phyloP scores from a whole-genome alignment of 2,329 filamentous ascomycete species.

The Aspergillus spinulosporus region DNA sequence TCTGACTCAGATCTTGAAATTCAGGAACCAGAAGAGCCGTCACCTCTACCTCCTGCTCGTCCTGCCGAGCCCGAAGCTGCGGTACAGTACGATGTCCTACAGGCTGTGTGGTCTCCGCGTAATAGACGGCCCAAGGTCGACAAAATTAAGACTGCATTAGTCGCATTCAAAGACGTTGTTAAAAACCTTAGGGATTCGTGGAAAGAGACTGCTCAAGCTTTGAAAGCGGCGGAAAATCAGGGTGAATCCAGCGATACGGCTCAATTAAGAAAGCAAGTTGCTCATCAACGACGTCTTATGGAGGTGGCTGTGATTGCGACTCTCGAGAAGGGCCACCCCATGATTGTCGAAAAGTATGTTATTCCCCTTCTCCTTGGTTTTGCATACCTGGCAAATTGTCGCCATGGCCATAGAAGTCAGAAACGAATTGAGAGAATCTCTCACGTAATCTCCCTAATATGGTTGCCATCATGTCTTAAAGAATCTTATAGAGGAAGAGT shows the following conservation, averaged over 20 bases:
- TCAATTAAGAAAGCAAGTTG: constrained; percentile 57
- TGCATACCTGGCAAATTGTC: constrained; percentile 28
- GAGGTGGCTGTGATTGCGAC: constrained; percentile 51
- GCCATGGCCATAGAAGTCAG: constrained; percentile 36
- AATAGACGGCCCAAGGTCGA: constrained; percentile 52
- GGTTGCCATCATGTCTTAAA: constrained; percentile 26
- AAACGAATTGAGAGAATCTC: constrained; percentile 38
- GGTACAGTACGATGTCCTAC: constrained; percentile 60
- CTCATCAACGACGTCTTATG: constrained; percentile 58
- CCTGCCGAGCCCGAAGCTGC: constrained; percentile 55
- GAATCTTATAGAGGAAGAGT: constrained; percentile 33
- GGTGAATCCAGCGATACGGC: constrained; percentile 56
- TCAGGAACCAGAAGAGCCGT: constrained; percentile 54
- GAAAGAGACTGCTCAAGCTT: constrained; percentile 58
- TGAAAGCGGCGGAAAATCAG: constrained; percentile 60
- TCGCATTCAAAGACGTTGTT: constrained; percentile 60
- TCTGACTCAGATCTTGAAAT: constrained; percentile 53
- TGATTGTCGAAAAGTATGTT: constrained; percentile 53
- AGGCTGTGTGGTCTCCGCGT: constrained; percentile 61
- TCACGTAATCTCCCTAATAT: constrained; percentile 38
- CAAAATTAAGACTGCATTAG: constrained; percentile 56
- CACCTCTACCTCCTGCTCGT: constrained; percentile 55
- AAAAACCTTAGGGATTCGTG: constrained; percentile 62
- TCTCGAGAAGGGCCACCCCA: constrained; percentile 47
- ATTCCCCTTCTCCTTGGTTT: constrained; percentile 23